Evolutionary conservation across 2,329 filamentous ascomycete species (phyloP), one percentile per base, ranked within the genome.

Genomic region (Biscogniauxia sp.): DNA sequence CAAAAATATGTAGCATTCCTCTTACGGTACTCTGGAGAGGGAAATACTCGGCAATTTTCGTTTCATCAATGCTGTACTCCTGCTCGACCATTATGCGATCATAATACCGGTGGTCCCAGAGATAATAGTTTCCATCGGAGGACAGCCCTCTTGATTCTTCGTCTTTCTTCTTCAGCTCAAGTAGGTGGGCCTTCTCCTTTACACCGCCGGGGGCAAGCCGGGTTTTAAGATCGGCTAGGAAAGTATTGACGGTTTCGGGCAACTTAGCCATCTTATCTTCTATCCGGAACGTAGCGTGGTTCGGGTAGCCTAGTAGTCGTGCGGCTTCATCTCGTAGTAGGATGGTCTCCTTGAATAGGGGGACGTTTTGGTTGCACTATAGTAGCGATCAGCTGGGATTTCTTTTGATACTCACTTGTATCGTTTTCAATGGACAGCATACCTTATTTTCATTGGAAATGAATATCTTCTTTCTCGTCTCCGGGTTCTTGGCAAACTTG

Each of bases 201-300:
- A 81, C 77, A 23, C 90, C 91, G 25, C 91, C 91, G 0, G 88
- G 84, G 0, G 84, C 80, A 28, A 95, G 80, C 56, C 88, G 86
- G 25, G 77, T 79, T 60, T 88, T 85, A 62, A 95, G 79, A 71
- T 93, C 90, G 5, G 80, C 82, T 7, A 95, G 78, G 74, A 95
- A 94, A 56, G 86, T 83, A 64, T 89, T 83, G 11, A 95, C 91
- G 0, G 84, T 89, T 70, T 86, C 82, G 1, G 89, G 83, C 1
- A 83, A 87, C 80, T 93, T 93, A 53, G 91, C 90, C 91, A 95
- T 95, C 82, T 93, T 94, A 69, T 91, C 87, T 70, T 93, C 90
- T 49, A 95, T 88, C 53, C 85, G 80, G 74, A 93, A 88, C 54
- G 87, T 84, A 19, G 91, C 91, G 72, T 94, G 90, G 71, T 92